These are phyloP conservation scores for Parafenestella ontariensis DNA, from an alignment of 2,329 filamentous ascomycete genomes.

Conservation along the genomic window DNA sequence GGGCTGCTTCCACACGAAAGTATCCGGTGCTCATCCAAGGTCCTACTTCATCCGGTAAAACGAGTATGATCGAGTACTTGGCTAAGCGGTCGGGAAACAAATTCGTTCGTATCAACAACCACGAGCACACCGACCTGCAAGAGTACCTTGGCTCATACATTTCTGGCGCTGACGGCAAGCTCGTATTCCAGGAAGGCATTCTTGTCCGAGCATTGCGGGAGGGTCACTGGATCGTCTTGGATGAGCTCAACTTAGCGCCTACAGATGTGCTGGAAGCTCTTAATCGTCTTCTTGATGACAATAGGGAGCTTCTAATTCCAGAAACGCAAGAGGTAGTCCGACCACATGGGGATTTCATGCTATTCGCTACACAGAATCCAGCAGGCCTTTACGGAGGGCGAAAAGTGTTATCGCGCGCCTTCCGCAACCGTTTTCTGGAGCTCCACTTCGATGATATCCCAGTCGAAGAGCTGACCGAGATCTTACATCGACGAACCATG, in stretches of 20 bases:
- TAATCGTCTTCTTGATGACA: slow-evolving; percentile 94
- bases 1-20: slow-evolving; percentile 87
- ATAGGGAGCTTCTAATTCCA: slow-evolving; percentile 91
- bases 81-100: slow-evolving; percentile 97
- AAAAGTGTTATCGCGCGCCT: slow-evolving; percentile 91
- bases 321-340: slow-evolving; percentile 94
- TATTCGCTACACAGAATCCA: slow-evolving; percentile 98
- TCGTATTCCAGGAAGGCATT: slow-evolving; percentile 91
- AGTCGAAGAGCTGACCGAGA: slow-evolving; percentile 89
- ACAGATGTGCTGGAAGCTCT: slow-evolving; percentile 96
- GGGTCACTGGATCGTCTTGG: slow-evolving; percentile 97
- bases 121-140: slow-evolving; percentile 97
- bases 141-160: slow-evolving; percentile 97
- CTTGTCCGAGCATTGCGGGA: slow-evolving; percentile 90
- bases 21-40: slow-evolving; percentile 97
- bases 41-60: slow-evolving; percentile 96
- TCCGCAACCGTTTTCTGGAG: slow-evolving; percentile 95
- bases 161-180: slow-evolving; percentile 81
- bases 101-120: slow-evolving; percentile 98
- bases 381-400: slow-evolving; percentile 93
- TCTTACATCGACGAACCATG: slow-evolving; percentile 85
- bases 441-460: slow-evolving; percentile 98
- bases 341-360: slow-evolving; percentile 93
- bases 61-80: slow-evolving; percentile 98
- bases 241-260: slow-evolving; percentile 95